Percentiles rank a stretch among this genome's conserved stretches.
Evolutionary conservation across 177 flowering plant genomes (phyloP).

Genomic region (Vitis hybrid): DNA sequence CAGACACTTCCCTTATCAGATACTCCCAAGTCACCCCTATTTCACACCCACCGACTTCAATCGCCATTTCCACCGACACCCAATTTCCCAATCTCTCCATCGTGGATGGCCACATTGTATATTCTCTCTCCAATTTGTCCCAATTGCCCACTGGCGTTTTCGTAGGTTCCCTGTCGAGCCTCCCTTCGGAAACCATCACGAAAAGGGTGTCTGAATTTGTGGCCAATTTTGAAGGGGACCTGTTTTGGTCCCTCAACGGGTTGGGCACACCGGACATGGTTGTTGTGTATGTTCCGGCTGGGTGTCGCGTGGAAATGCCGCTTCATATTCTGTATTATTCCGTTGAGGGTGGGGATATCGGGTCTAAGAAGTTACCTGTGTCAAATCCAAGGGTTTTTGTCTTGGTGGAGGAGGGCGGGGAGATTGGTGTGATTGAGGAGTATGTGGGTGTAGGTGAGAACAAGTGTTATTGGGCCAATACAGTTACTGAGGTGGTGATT

Average conservation of each 20-base stretch:
- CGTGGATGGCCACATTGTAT: conserved; percentile 59
- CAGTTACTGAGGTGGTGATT: conserved; percentile 72
- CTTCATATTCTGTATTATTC: conserved; percentile 60
- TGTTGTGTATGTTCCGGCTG: conserved; percentile 73
- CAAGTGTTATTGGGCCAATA: conserved; percentile 77
- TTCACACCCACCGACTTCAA: conserved; percentile 24
- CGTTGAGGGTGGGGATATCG: conserved; percentile 43
- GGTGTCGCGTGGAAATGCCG: conserved; percentile 59
- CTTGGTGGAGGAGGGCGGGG: conserved; percentile 89
- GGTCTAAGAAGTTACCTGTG: conserved; percentile 48
- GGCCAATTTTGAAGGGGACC: conserved; percentile 51
- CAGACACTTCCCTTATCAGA: conserved; percentile 75
- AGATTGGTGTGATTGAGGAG: conserved; percentile 83
- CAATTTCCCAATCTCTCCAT: conserved; percentile 44
- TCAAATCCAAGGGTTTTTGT: conserved; percentile 88
- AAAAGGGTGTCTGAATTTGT: conserved; percentile 44
- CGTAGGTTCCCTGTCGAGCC: conserved; percentile 51
- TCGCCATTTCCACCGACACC: conserved; percentile 21
- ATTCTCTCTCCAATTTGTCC: conserved; percentile 30
- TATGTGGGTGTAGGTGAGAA: conserved; percentile 43
- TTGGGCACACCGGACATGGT: conserved; percentile 83
- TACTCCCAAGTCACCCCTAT: conserved; percentile 55
- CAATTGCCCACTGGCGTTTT: conserved; percentile 62
- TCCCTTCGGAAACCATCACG: conserved; percentile 29
- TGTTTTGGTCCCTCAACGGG: conserved; percentile 92